Evolutionary conservation across 768 basidiomycete genomes (phyloP).

Genomic region (Podaxis rugospora): DNA sequence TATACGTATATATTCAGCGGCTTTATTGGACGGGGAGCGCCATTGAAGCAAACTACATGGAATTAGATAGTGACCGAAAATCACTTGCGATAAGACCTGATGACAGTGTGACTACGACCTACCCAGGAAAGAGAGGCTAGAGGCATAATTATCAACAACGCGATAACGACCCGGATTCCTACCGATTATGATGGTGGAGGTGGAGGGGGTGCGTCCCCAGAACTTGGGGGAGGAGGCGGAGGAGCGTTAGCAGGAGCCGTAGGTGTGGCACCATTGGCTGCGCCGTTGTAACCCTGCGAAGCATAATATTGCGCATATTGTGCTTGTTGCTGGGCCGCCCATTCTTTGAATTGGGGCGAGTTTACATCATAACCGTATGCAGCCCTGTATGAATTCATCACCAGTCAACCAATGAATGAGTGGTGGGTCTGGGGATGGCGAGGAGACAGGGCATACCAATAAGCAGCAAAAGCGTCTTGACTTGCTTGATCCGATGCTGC

Average conservation of each 20-base stretch:
- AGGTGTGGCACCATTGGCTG: neutral
- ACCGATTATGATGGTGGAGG: neutral
- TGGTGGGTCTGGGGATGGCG: neutral
- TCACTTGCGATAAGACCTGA: neutral
- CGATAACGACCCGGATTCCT: neutral
- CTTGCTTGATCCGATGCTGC: slow-evolving; percentile 7
- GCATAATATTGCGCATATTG: slow-evolving; percentile 66
- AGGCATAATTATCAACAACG: neutral
- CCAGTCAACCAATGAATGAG: neutral
- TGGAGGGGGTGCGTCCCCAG: slow-evolving; percentile 1
- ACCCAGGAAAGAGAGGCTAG: neutral
- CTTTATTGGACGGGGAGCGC: neutral
- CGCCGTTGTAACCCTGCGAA: slow-evolving; percentile 24
- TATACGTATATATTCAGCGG: neutral
- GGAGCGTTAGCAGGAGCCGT: slow-evolving; percentile 2
- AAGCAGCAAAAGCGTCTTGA: slow-evolving; percentile 43
- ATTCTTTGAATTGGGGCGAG: slow-evolving; percentile 68
- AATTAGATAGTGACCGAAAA: neutral
- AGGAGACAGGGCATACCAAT: slow-evolving; percentile 35
- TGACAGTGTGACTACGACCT: neutral
- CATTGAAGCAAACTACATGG: neutral
- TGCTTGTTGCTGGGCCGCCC: slow-evolving; percentile 60
- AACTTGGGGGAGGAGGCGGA: neutral
- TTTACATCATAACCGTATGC: slow-evolving; percentile 79
- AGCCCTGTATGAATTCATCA: slow-evolving; percentile 39